Evolutionary conservation across 2,329 filamentous ascomycete species (phyloP).

Genomic region (Verticillium isaacii): DNA sequence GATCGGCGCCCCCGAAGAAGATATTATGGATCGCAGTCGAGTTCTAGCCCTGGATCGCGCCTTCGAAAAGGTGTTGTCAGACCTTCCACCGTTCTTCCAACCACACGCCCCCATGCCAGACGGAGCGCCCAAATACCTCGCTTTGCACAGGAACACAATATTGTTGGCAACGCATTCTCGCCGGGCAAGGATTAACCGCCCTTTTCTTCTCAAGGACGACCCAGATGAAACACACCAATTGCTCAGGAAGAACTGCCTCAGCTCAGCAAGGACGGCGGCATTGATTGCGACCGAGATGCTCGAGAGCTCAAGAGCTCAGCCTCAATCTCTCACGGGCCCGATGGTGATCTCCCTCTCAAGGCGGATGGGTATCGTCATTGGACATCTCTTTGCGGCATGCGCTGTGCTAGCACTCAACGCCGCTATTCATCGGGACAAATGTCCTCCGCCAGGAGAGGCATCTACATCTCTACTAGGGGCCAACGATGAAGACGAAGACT

Average conservation of each 20-base stretch:
- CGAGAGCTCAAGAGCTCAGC: slow-evolving; percentile 4
- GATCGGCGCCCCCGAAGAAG: slow-evolving; percentile 17
- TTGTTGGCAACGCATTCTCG: slow-evolving; percentile 17
- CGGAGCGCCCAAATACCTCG: slow-evolving; percentile 8
- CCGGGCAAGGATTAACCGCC: slow-evolving; percentile 19
- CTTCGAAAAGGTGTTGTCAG: slow-evolving; percentile 13
- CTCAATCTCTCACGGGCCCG: neutral
- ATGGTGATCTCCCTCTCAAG: neutral
- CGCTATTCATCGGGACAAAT: slow-evolving; percentile 3
- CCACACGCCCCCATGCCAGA: slow-evolving; percentile 9
- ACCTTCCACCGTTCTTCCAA: slow-evolving; percentile 14
- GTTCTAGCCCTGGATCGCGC: slow-evolving; percentile 26
- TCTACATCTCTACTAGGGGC: neutral
- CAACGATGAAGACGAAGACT: slow-evolving; percentile 4
- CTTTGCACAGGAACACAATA: slow-evolving; percentile 16
- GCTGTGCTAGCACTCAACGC: slow-evolving; percentile 15
- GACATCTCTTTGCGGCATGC: slow-evolving; percentile 17
- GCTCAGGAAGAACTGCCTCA: slow-evolving; percentile 14
- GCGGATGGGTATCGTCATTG: slow-evolving; percentile 17
- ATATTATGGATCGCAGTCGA: slow-evolving; percentile 23
- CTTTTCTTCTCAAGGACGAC: slow-evolving; percentile 17
- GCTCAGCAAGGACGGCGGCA: slow-evolving; percentile 18
- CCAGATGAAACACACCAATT: slow-evolving; percentile 3
- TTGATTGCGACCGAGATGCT: slow-evolving; percentile 14
- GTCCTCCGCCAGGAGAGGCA: neutral